Base-by-base conservation (phyloP, 1,284 basidiomycete genomes). In the Ustilago sp. region DNA sequence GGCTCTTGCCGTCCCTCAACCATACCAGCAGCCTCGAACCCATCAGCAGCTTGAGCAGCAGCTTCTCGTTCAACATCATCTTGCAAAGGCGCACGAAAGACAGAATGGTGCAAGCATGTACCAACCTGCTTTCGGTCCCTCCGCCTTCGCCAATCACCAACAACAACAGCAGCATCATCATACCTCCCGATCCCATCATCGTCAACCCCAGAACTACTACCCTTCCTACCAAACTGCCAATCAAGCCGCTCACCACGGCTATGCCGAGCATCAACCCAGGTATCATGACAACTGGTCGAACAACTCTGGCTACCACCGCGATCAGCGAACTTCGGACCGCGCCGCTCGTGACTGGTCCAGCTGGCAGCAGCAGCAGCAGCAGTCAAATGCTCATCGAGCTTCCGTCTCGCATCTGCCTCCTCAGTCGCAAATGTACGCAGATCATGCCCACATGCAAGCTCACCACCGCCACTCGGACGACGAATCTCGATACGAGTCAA, bases 11-110 rank as follows among this genome's bases (percentile, higher is more conserved):
- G 35, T 54, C 13, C 53, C 63, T 23, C 69, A 69, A 5, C 57
- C 66, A 3, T 56, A 59, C 28, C 68, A 71, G 39, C 64, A 67
- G 68, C 76, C 64, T 8, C 76, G 70, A 31, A 73, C 72, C 9
- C 79, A 75, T 60, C 79, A 76, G 38, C 77, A 74, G 55, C 67
- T 80, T 51, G 78, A 80, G 55, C 78, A 80, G 17, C 74, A 80
- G 71, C 74, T 80, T 4, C 58, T 80, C 34, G 63, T 72, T 31
- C 78, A 80, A 47, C 78, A 80, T 47, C 71, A 80, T 23, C 62
- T 80, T 28, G 76, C 78, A 39, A 80, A 80, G 60, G 74, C 59
- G 3, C 78, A 77, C 35, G 64, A 72, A 11, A 56, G 59, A 28
- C 75, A 69, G 28, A 59, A 63, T 9, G 48, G 48, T 36, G 51